Conservation (phyloP, 2,329 filamentous ascomycete species). For the Myriangium duriaei region DNA sequence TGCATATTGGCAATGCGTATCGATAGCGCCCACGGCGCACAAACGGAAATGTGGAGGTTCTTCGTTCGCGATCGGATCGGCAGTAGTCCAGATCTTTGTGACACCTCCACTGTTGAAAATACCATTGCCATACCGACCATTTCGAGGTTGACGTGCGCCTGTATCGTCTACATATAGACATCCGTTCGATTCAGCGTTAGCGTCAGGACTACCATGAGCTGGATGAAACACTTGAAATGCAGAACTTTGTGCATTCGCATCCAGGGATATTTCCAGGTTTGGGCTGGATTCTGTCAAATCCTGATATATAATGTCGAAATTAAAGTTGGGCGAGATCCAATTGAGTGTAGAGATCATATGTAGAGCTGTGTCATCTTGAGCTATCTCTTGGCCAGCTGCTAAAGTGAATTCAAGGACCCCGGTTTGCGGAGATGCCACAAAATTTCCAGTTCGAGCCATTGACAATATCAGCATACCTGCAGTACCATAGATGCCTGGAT, state of each 20-base stretch:
- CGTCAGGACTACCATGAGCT: neutral
- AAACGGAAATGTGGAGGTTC: no score
- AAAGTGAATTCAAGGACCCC: no score
- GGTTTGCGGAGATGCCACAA: no score
- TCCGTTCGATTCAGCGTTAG: neutral
- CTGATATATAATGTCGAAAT: neutral
- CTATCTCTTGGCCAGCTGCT: no score
- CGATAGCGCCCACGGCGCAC: no score
- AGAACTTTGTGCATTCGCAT: neutral
- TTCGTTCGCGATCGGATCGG: no score
- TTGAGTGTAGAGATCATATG: constrained; percentile 4
- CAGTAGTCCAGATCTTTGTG: no score
- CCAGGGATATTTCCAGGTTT: neutral
- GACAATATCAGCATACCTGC: no score
- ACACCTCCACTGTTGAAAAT: neutral
- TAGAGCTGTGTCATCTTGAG: no score
- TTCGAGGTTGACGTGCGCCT: constrained; percentile 2
- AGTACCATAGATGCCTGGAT: constrained; percentile 24
- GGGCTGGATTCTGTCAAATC: neutral
- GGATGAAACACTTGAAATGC: neutral
- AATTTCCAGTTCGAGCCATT: no score
- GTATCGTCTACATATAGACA: constrained; percentile 1
- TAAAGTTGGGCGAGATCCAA: constrained; percentile 2
- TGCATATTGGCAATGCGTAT: no score
- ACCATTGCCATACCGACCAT: neutral